A percentile compares a stretch with the other conserved stretches of the same genome.
phyloP scores from a whole-genome alignment of 371 early-diverging fungal genomes.

The Gilbertella persicaria region DNA sequence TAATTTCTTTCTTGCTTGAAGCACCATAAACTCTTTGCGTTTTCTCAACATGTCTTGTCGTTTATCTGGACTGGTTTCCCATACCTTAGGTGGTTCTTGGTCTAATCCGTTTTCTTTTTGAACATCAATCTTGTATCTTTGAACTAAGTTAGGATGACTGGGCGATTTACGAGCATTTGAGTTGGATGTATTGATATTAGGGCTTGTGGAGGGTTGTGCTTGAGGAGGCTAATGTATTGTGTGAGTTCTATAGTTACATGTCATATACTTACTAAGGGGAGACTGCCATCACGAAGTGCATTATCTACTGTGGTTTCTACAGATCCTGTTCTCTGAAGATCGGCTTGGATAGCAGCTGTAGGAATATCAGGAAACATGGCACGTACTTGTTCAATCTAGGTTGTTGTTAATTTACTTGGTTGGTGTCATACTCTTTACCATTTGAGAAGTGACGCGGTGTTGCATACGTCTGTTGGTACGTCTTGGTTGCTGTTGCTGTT shows the following conservation, averaged over 20 bases:
- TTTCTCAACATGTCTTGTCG: conserved; percentile 75
- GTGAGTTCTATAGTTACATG: background rate
- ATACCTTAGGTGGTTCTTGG: conserved; percentile 70
- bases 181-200: background rate
- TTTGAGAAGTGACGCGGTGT: conserved; percentile 62
- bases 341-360: conserved; percentile 78
- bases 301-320: conserved; percentile 89
- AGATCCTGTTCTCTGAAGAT: conserved; percentile 85
- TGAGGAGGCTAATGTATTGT: conserved; percentile 17
- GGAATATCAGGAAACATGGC: conserved; percentile 89
- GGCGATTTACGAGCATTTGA: conserved; percentile 23
- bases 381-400: conserved; percentile 72
- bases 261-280: conserved; percentile 63
- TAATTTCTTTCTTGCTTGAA: conserved; percentile 75
- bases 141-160: conserved; percentile 47
- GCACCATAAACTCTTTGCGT: conserved; percentile 87
- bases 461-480: conserved; percentile 43
- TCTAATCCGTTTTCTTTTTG: conserved; percentile 34
- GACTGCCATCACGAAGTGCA: conserved; percentile 75
- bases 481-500: conserved; percentile 35
- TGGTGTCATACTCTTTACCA: conserved; percentile 45
- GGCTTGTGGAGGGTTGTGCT: conserved; percentile 10
- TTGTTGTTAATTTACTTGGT: background rate
- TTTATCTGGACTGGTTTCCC: conserved; percentile 76
- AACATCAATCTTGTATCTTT: conserved; percentile 56